These are phyloP conservation scores for Nepenthes mirabilis DNA, from an alignment of 148 eudicot genomes.

Conservation along the genomic window DNA sequence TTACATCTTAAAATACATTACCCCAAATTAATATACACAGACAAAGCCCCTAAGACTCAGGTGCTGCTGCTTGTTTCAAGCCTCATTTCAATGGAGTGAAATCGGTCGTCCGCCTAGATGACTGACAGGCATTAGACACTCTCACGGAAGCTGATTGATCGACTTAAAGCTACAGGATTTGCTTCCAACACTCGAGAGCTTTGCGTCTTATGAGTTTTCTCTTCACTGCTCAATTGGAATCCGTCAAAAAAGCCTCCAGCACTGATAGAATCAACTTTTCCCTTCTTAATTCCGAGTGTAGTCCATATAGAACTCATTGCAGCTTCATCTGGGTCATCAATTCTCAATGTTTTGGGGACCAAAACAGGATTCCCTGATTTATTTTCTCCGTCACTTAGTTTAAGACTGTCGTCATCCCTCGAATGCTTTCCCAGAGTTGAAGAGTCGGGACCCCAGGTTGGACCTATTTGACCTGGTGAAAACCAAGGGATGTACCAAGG, in stretches of 20 bases:
- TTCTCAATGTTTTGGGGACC: constrained; percentile 76
- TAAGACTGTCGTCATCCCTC: constrained; percentile 48
- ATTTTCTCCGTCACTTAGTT: constrained; percentile 18
- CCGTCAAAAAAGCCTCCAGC: constrained; percentile 55
- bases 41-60: too few species aligned
- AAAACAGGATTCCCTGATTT: constrained; percentile 26
- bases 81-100: too few species aligned
- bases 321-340: constrained; percentile 90
- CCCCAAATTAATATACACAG: too few species aligned
- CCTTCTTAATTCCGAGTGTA: constrained; percentile 78
- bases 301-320: constrained; percentile 92
- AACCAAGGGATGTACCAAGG: constrained; percentile 63
- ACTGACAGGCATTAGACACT: constrained; percentile 17
- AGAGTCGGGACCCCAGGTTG: constrained; percentile 23
- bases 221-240: constrained; percentile 42
- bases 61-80: too few species aligned
- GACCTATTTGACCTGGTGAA: constrained; percentile 18
- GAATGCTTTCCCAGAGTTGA: constrained; percentile 70
- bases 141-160: constrained; percentile 71
- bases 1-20: too few species aligned
- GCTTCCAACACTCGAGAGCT: constrained; percentile 33
- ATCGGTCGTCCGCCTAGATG: too few species aligned
- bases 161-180: constrained; percentile 81
- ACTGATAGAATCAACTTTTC: constrained; percentile 21
- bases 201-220: constrained; percentile 16